Evolutionary conservation across 2,329 filamentous ascomycete genomes (phyloP).

Genomic region (Sporothrix inflata): DNA sequence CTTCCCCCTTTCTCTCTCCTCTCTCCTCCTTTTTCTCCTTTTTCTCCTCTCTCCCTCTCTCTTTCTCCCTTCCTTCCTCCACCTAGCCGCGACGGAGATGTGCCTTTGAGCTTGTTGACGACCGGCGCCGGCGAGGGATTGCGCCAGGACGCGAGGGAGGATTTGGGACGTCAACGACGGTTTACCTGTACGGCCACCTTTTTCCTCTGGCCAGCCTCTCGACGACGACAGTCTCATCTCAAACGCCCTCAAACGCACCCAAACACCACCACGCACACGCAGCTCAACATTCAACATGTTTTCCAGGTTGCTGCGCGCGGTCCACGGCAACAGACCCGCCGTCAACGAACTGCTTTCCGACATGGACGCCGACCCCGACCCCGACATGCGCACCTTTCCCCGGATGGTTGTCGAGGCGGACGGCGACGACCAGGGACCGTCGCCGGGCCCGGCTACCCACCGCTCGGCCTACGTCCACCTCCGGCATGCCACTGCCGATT

Average conservation of each 20-base stretch:
- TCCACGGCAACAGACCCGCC: constrained; percentile 38
- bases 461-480: constrained; percentile 44
- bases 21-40: neutral
- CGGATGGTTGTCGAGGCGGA: neutral
- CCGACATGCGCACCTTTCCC: constrained; percentile 34
- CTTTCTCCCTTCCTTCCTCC: neutral
- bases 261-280: neutral
- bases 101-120: constrained; percentile 18
- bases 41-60: neutral
- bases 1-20: neutral
- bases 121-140: constrained; percentile 30
- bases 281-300: constrained; percentile 37
- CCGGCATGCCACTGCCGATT: constrained; percentile 65
- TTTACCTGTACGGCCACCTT: neutral
- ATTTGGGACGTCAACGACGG: no score
- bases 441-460: constrained; percentile 35
- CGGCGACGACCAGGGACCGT: constrained; percentile 25
- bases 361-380: constrained; percentile 32
- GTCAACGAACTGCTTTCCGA: constrained; percentile 28
- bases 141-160: constrained; percentile 32
- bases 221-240: neutral
- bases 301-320: constrained; percentile 41
- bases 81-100: constrained; percentile 23
- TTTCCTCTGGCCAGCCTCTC: neutral
- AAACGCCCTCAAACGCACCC: neutral